Base-by-base conservation (phyloP, 371 early-diverging fungal species). In the Batrachochytrium dendrobatidis region DNA sequence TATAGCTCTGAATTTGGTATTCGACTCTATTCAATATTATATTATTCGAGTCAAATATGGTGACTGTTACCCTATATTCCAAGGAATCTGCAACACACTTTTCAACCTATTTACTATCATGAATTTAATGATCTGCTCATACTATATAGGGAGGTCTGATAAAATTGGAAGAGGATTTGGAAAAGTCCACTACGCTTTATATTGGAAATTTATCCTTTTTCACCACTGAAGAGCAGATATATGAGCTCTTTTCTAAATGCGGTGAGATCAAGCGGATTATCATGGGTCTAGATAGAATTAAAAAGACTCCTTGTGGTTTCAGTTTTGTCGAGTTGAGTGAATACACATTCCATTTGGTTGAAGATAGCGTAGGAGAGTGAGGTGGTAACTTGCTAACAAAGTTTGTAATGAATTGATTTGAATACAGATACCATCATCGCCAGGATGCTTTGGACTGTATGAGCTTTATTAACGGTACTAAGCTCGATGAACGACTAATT, bases 191-290 rank as follows among this genome's bases (percentile, higher is more conserved):
- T 0, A 98, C 99, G 12, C 81, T 98, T 28, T 99, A 99, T 66
- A 88, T 98, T 30, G 99, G 99, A 58, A 99, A 99, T 76, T 77
- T 99, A 32, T 91, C 94, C 8, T 97, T 96, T 68, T 96, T 85
- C 75, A 99, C 97, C 5, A 92, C 95, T 3, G 99, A 99, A 76
- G 99, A 98, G 79, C 99, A 98, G 74, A 85, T 99, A 28, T 88
- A 93, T 71, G 94, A 93, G 62, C 75, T 98, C 7, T 99, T 98
- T 74, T 86, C 92, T 15, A 94, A 92, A 75, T 84, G 86, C 65
- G 98, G 99, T 32, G 94, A 94, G 62, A 90, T 99, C 60, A 95
- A 95, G 68, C 86, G 96, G 65, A 94, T 97, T 55, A 95, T 97
- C 66, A 98, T 98, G 97, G 99, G 99, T 0, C 82, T 99, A 15